phyloP scores from a whole-genome alignment of 2,329 filamentous ascomycete genomes.

The Davidsoniella neocaledoniae region DNA sequence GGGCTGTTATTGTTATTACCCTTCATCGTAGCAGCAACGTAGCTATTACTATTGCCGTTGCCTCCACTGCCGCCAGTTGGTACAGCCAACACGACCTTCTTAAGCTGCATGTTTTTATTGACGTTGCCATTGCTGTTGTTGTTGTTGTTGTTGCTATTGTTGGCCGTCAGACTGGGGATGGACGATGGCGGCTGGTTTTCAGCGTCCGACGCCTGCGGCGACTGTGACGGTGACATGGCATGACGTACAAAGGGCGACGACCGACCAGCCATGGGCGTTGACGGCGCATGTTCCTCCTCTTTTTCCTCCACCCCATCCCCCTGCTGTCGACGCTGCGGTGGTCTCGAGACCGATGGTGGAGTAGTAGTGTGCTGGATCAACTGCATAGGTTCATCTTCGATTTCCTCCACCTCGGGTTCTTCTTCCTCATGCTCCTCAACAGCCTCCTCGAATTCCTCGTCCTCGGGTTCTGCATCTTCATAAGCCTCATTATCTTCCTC shows the following conservation, averaged over 20 bases:
- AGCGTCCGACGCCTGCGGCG: constrained; percentile 61
- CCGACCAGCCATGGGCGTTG: constrained; percentile 25
- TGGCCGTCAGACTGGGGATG: constrained; percentile 26
- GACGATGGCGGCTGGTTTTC: constrained; percentile 65
- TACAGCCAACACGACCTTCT: constrained; percentile 4
- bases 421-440: constrained; percentile 3
- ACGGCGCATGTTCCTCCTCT: constrained; percentile 16
- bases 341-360: constrained; percentile 18
- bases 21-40: neutral
- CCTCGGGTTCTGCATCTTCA: neutral
- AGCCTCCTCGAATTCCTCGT: neutral
- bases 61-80: neutral
- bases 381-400: constrained; percentile 10
- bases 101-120: neutral
- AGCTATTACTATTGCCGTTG: neutral
- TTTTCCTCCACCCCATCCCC: neutral
- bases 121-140: neutral
- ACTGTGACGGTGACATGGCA: constrained; percentile 44
- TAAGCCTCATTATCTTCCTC: neutral
- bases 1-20: neutral
- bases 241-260: constrained; percentile 34
- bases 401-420: constrained; percentile 11
- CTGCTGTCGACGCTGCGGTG: constrained; percentile 12
- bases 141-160: neutral
- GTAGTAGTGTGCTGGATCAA: neutral